phyloP scores from a whole-genome alignment of 2,329 filamentous ascomycete genomes.

The Exophiala dermatitidis region DNA sequence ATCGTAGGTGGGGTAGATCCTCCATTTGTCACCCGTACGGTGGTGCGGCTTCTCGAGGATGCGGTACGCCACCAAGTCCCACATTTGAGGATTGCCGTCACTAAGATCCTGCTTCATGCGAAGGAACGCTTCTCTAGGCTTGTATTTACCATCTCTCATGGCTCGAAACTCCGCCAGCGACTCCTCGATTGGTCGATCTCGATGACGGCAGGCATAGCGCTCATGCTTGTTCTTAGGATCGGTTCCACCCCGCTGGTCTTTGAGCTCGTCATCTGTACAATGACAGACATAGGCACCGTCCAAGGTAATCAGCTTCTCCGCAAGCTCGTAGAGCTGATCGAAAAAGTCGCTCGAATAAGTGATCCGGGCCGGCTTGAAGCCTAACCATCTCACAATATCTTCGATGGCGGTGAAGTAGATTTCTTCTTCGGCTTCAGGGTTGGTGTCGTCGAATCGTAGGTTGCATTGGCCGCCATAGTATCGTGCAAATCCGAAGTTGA shows the following conservation, averaged over 20 bases:
- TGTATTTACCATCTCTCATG: constrained; percentile 89
- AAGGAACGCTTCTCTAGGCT: constrained; percentile 72
- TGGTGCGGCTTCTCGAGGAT: constrained; percentile 68
- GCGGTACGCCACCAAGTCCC: constrained; percentile 88
- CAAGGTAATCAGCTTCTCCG: constrained; percentile 70
- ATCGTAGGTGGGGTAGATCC: constrained; percentile 92
- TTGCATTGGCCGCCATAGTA: constrained; percentile 72
- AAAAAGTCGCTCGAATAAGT: constrained; percentile 92
- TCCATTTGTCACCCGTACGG: constrained; percentile 75
- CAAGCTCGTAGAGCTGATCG: constrained; percentile 76
- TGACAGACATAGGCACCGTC: constrained; percentile 76
- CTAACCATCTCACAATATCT: constrained; percentile 80
- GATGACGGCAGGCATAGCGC: constrained; percentile 73
- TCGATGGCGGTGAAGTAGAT: constrained; percentile 82
- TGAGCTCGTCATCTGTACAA: constrained; percentile 69
- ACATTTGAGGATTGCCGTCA: constrained; percentile 87
- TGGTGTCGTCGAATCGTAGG: constrained; percentile 86
- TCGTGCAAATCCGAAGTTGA: constrained; percentile 92
- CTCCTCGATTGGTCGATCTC: constrained; percentile 64
- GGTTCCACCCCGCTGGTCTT: constrained; percentile 76
- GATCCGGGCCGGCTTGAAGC: constrained; percentile 68
- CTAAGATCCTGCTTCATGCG: constrained; percentile 87
- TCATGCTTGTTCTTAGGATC: constrained; percentile 55
- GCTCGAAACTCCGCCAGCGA: constrained; percentile 77
- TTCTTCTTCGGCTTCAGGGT: constrained; percentile 88